Conservation (phyloP, 495 filamentous ascomycete species). For the Tricharina praecox region DNA sequence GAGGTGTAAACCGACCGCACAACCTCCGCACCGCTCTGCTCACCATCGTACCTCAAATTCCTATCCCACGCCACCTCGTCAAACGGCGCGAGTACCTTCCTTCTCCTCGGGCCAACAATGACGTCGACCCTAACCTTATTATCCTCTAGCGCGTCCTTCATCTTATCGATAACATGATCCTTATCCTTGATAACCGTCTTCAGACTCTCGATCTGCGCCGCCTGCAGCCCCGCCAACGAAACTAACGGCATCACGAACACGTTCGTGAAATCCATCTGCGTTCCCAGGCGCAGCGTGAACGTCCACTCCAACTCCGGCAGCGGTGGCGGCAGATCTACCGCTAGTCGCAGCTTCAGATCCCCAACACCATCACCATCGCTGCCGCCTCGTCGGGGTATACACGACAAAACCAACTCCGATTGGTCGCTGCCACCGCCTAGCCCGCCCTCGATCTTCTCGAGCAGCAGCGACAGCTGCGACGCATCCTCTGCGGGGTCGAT, state of each 20-base stretch:
- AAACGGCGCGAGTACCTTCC: constrained; percentile 41
- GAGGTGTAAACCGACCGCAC: constrained; percentile 25
- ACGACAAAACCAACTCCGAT: neutral
- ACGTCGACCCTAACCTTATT: constrained; percentile 54
- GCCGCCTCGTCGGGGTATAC: too few species aligned
- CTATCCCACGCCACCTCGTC: constrained; percentile 33
- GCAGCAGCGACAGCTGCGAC: constrained; percentile 52
- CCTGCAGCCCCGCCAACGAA: constrained; percentile 34
- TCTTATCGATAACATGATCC: constrained; percentile 55
- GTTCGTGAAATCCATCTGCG: constrained; percentile 36
- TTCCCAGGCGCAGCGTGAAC: constrained; percentile 33
- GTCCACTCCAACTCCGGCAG: constrained; percentile 56
- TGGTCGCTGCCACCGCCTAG: constrained; percentile 34
- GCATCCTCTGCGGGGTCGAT: constrained; percentile 73
- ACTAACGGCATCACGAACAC: constrained; percentile 55
- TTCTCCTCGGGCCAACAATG: constrained; percentile 41
- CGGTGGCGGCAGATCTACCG: constrained; percentile 46
- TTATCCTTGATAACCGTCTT: constrained; percentile 50
- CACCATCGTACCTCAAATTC: constrained; percentile 16
- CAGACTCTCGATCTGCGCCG: constrained; percentile 31
- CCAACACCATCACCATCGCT: constrained; percentile 16
- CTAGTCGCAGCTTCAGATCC: constrained; percentile 41
- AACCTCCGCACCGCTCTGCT: constrained; percentile 27
- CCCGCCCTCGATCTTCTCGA: constrained; percentile 44
- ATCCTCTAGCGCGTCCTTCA: constrained; percentile 63